Conservation (phyloP, 805 yeast genomes). For the Monosporozyma yasuniensis region DNA sequence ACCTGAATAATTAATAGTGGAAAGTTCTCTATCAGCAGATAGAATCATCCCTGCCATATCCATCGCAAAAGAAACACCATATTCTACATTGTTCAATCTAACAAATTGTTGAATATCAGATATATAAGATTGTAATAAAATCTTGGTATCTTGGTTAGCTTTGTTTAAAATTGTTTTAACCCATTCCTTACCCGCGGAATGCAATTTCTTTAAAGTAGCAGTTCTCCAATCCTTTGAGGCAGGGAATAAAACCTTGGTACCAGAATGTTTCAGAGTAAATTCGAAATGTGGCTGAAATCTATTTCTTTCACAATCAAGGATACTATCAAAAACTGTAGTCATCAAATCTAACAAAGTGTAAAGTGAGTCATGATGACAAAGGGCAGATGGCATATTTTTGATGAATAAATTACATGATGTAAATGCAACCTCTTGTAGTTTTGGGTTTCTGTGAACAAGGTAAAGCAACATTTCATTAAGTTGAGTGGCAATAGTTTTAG, state of each 20-base stretch:
- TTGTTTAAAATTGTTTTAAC: constrained; percentile 44
- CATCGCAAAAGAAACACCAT: constrained; percentile 84
- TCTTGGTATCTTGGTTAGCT: constrained; percentile 66
- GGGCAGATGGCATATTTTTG: constrained; percentile 58
- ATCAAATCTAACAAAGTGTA: constrained; percentile 76
- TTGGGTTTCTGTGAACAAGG: constrained; percentile 70
- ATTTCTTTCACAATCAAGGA: constrained; percentile 73
- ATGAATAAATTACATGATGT: constrained; percentile 66
- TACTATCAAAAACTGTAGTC: constrained; percentile 66
- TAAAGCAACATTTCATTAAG: constrained; percentile 55
- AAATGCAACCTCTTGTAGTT: constrained; percentile 71
- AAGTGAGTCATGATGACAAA: constrained; percentile 65
- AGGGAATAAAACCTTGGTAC: constrained; percentile 30
- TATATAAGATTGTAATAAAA: constrained; percentile 70
- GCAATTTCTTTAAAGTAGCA: constrained; percentile 52
- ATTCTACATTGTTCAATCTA: constrained; percentile 42
- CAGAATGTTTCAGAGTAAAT: constrained; percentile 39
- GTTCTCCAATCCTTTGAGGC: constrained; percentile 80
- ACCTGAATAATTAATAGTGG: constrained; percentile 35
- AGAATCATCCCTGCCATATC: constrained; percentile 73
- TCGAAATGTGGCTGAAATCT: constrained; percentile 77
- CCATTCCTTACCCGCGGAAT: constrained; percentile 60
- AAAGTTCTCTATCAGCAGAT: constrained; percentile 58
- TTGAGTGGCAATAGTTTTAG: constrained; percentile 56
- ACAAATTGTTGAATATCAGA: constrained; percentile 36